Percentiles rank a stretch among this genome's conserved stretches.
Evolutionary conservation across 306 rosid genomes (phyloP).

Genomic region (Inga laurina): DNA sequence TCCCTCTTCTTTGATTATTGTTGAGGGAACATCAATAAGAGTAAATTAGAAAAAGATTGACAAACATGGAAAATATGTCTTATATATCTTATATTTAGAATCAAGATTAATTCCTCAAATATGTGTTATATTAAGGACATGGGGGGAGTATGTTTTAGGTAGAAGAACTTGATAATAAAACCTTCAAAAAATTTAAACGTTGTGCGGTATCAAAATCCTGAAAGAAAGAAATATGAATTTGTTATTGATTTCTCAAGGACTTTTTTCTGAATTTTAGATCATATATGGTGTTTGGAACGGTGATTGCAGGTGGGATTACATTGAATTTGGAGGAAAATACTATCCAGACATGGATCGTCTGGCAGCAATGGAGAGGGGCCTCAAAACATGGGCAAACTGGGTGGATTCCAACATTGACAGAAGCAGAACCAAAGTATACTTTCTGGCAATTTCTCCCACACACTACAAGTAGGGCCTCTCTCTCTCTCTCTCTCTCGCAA

Average conservation of each 20-base stretch:
- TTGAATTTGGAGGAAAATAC: constrained; percentile 63
- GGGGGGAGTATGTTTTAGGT: not conserved
- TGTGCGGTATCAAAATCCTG: not conserved
- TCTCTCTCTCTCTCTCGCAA: constrained; percentile 28
- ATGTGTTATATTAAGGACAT: too few relatives aligned
- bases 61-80: too few relatives aligned
- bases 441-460: constrained; percentile 81
- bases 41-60: too few relatives aligned
- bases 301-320: constrained; percentile 77
- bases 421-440: constrained; percentile 61
- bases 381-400: constrained; percentile 86
- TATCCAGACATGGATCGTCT: constrained; percentile 73
- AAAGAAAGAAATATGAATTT: constrained; percentile 4
- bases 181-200: not conserved
- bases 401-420: constrained; percentile 67
- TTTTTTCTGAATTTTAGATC: not conserved
- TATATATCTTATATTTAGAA: too few relatives aligned
- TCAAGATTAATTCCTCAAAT: too few relatives aligned
- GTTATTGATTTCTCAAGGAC: not conserved
- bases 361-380: constrained; percentile 69
- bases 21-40: too few relatives aligned
- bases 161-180: not conserved
- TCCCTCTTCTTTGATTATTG: too few relatives aligned
- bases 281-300: constrained; percentile 4
- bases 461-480: constrained; percentile 65